Evolutionary conservation across 441 rosid genomes (phyloP), one percentile per base, ranked within the genome.

Genomic region (Rhodomyrtus psidioides): DNA sequence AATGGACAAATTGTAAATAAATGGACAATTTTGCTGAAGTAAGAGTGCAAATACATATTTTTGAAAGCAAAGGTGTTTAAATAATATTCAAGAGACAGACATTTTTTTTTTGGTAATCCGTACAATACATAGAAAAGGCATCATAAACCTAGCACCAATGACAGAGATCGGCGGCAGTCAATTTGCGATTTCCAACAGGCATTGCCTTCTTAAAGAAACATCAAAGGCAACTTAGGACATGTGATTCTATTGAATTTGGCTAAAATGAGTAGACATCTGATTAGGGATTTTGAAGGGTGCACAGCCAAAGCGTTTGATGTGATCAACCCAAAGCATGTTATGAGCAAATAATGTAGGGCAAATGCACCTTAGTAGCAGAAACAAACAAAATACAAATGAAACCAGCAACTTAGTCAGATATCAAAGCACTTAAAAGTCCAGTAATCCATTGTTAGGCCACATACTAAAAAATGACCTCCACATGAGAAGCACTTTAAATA

Each of bases 271-370:
- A 23, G 79, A 34, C 49, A 62, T 34, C 49, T 65, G 44, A 39
- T 23, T 70, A 21, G 79, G 49, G 42, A 70, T 70, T 12, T 70
- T 70, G 39, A 70, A 70, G 76, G 79, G 14, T 65, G 79, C 46
- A 21, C n/a, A 34, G 79, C 79, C 79, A 34, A 70, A 70, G 51
- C 49, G 10, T 21, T 70, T 2, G 51, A 70, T 70, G 79, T 21
- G 16, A 30, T 81, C 42, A 30, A 26, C 56, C 54, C 39, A 95
- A 95, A 83, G 83, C 87, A 90, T 89, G 87, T 83, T 87, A 86
- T 53, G 81, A 88, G 85, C 82, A 49, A 46, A 65, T 79, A 34
- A 54, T 4, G 2, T 12, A 54, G 59, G 84, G 16, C 5, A 30
- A 53, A 30, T 39, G n/a, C 79, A 70, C 16, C 79, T 70, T 39